These are phyloP conservation scores for Narthecium ossifragum DNA, from an alignment of 106 monocot genomes.

Conservation along the genomic window DNA sequence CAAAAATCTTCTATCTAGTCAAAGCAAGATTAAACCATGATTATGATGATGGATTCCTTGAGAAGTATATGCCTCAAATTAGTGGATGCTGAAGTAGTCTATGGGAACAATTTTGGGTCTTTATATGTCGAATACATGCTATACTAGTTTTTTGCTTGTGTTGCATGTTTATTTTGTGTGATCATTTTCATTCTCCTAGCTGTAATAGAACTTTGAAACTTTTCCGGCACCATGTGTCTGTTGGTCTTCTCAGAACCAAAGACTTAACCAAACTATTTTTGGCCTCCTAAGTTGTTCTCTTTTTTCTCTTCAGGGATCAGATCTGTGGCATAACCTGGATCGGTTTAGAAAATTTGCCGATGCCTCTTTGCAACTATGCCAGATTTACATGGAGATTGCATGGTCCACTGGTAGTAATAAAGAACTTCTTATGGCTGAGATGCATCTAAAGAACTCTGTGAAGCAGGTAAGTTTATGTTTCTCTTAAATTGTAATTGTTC, in stretches of 20 bases:
- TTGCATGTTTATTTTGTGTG: background rate
- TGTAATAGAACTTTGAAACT: no score
- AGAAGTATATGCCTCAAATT: no score
- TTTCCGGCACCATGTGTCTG: background rate
- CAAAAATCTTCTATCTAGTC: no score
- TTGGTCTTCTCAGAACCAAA: background rate
- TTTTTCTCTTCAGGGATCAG: slow-evolving; percentile 50
- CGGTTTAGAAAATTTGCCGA: slow-evolving; percentile 74
- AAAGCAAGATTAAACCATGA: no score
- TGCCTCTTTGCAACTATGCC: slow-evolving; percentile 69
- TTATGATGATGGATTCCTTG: no score
- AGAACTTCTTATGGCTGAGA: slow-evolving; percentile 67
- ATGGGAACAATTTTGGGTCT: no score
- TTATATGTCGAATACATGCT: no score
- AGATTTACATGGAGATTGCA: slow-evolving; percentile 83
- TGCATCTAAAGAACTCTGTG: slow-evolving; percentile 80
- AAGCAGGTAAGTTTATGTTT: slow-evolving; percentile 96
- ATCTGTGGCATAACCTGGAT: slow-evolving; percentile 55
- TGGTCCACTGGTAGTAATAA: slow-evolving; percentile 38
- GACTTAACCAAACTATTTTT: no score
- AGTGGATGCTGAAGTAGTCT: no score
- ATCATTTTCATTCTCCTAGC: no score
- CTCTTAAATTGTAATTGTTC: no score
- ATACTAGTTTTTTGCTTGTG: slow-evolving; percentile 16
- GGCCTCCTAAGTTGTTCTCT: no score